Base-by-base conservation (phyloP, 768 basidiomycete genomes). In the Termitomyces sp. region DNA sequence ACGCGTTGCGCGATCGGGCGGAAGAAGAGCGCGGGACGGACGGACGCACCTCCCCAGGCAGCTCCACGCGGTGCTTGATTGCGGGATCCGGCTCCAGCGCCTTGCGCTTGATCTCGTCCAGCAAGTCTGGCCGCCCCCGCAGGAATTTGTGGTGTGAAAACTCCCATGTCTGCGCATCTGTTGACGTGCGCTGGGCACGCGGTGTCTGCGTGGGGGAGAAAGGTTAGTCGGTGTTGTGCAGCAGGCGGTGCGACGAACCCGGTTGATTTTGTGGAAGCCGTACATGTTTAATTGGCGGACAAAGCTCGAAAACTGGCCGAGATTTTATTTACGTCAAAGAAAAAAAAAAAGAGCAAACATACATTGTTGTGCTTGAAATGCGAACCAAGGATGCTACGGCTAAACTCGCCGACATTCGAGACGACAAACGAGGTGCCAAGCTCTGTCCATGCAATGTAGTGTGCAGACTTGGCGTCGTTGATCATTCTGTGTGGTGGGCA, bases 241-340 rank as follows among this genome's bases (percentile, higher is more conserved):
- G 8, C 12, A 23, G 27, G 3, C n/a, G 21, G 29, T 16, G 54
- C 47, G 42, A 77, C 82, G 59, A 57, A 90, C 88, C 73, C 91
- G 81, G 70, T 93, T 93, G 73, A 92, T 92, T 75, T 95, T 95
- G 75, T 93, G 92, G 72, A 95, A 96, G 27, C 92, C 93, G 66
- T 95, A 96, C 91, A 95, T 95, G 79, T 96, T 95, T 61, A 95
- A 81, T 68, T 96, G 94, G 62, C 95, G 86, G 53, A 95, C 92
- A 69, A 97, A 96, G 66, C 90, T 92, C 12, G 91, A 92, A 70
- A 97, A 96, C 86, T 96, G 66, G 44, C 45, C 14, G 45, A 14
- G 55, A 4, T 34, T 12, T 5, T 17, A 4, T 41, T 41, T 29
- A 17, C 25, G 37, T 21, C 11, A 10, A 12, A 4, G 45, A 8